phyloP scores from a whole-genome alignment of 2,329 filamentous ascomycete genomes.

The Fusarium torreyae region DNA sequence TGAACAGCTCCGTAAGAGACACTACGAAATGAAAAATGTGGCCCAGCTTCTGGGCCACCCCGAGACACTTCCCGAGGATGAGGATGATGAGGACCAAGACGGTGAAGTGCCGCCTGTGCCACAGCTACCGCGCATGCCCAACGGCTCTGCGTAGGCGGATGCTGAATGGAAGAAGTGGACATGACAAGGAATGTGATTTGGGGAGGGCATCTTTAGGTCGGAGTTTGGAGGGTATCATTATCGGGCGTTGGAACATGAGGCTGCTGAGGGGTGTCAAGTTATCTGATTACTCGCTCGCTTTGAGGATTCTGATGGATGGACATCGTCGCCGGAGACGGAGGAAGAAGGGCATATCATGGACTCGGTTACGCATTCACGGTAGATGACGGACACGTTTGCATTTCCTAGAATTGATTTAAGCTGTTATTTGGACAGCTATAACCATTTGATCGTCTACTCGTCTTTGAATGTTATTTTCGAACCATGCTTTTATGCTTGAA shows the following conservation, averaged over 20 bases:
- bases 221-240: slow-evolving; percentile 51
- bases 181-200: slow-evolving; percentile 26
- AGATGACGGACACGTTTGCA: slow-evolving; percentile 36
- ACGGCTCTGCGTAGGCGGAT: slow-evolving; percentile 53
- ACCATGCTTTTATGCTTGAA: not conserved
- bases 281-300: slow-evolving; percentile 37
- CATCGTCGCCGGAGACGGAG: slow-evolving; percentile 17
- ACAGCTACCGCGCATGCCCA: slow-evolving; percentile 61
- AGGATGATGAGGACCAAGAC: slow-evolving; percentile 73
- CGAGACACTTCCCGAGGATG: slow-evolving; percentile 75
- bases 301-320: slow-evolving; percentile 33
- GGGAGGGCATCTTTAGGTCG: slow-evolving; percentile 35
- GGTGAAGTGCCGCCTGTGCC: slow-evolving; percentile 57
- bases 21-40: slow-evolving; percentile 99
- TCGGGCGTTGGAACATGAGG: slow-evolving; percentile 48
- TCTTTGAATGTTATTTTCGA: not conserved
- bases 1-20: slow-evolving; percentile 91
- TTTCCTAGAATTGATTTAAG: slow-evolving; percentile 41
- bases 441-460: not conserved
- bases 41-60: slow-evolving; percentile 87
- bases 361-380: slow-evolving; percentile 25
- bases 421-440: slow-evolving; percentile 5
- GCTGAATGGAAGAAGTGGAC: slow-evolving; percentile 8
- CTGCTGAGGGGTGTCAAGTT: slow-evolving; percentile 22
- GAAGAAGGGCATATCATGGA: slow-evolving; percentile 35